Percentiles rank a stretch among this genome's conserved stretches.
phyloP scores from a whole-genome alignment of 176 grass and related monocot genomes.

The Musa beccarii region DNA sequence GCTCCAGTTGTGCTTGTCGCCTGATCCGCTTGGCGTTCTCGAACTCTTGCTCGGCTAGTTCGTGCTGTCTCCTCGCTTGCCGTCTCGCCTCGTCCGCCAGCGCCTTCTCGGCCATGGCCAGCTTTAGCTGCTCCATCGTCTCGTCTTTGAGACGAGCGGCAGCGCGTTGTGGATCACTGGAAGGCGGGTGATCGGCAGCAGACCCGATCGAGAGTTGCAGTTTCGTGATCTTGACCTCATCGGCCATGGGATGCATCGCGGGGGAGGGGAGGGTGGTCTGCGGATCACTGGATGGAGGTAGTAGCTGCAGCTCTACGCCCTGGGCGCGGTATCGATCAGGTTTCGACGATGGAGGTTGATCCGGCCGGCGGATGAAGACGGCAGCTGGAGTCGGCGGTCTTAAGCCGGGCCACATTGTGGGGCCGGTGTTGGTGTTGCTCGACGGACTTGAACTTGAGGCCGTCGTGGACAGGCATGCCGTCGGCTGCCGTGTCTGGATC shows the following conservation, averaged over 20 bases:
- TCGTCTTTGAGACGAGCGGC: not conserved
- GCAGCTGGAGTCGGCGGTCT: not conserved
- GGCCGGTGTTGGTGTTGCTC: slow-evolving; percentile 22
- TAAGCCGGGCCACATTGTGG: slow-evolving; percentile 5
- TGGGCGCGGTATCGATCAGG: not conserved
- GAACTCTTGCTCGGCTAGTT: slow-evolving; percentile 24
- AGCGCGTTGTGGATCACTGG: not conserved
- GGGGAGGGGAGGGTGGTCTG: not conserved
- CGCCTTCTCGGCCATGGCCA: slow-evolving; percentile 9
- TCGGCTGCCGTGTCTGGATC: not conserved
- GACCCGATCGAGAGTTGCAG: slow-evolving; percentile 22
- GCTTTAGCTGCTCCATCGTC: slow-evolving; percentile 13
- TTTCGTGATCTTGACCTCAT: slow-evolving; percentile 4
- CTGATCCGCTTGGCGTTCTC: slow-evolving; percentile 18
- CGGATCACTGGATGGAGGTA: not conserved
- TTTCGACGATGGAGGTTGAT: not conserved
- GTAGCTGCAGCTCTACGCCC: slow-evolving; percentile 18
- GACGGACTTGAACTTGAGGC: slow-evolving; percentile 22
- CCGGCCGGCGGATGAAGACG: not conserved
- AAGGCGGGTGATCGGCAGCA: not conserved
- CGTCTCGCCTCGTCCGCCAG: slow-evolving; percentile 19
- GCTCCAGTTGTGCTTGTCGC: slow-evolving; percentile 19
- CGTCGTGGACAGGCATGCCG: slow-evolving; percentile 23
- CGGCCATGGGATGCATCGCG: not conserved
- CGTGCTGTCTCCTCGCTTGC: slow-evolving; percentile 19